Percentiles rank a stretch among this genome's conserved stretches.
Conservation (phyloP, 345 rosid species). For the Nasturtium officinale region DNA sequence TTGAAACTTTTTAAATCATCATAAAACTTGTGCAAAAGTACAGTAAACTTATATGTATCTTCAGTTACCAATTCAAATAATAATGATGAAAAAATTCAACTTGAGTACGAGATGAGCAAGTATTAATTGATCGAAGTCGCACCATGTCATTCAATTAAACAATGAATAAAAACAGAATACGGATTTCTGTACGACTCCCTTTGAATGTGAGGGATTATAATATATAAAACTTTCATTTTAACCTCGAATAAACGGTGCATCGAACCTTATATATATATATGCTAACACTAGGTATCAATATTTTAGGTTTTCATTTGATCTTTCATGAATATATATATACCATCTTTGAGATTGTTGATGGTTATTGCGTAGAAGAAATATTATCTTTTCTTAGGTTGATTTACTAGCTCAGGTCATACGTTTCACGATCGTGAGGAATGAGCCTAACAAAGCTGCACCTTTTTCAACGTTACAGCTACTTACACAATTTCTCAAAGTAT, state of each 20-base stretch:
- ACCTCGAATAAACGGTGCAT: too few relatives aligned
- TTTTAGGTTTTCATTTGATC: too few relatives aligned
- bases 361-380: not conserved
- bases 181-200: not conserved
- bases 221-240: too few relatives aligned
- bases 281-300: too few relatives aligned
- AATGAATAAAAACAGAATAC: too few relatives aligned
- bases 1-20: not conserved
- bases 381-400: not conserved
- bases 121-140: not conserved
- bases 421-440: conserved; percentile 11
- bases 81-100: not conserved
- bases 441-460: not conserved
- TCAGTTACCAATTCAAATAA: not conserved
- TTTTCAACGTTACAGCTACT: conserved; percentile 33
- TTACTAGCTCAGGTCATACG: conserved; percentile 24
- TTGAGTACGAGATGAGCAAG: not conserved
- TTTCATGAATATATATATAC: too few relatives aligned
- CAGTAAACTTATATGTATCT: not conserved
- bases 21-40: too few relatives aligned
- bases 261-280: too few relatives aligned
- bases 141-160: not conserved
- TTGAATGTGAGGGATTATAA: too few relatives aligned
- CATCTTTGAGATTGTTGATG: not conserved
- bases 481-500: conserved; percentile 4